Percentiles rank a stretch among this genome's conserved stretches.
phyloP scores from a whole-genome alignment of 768 basidiomycete genomes.

The Pleurotus tuber-regium region DNA sequence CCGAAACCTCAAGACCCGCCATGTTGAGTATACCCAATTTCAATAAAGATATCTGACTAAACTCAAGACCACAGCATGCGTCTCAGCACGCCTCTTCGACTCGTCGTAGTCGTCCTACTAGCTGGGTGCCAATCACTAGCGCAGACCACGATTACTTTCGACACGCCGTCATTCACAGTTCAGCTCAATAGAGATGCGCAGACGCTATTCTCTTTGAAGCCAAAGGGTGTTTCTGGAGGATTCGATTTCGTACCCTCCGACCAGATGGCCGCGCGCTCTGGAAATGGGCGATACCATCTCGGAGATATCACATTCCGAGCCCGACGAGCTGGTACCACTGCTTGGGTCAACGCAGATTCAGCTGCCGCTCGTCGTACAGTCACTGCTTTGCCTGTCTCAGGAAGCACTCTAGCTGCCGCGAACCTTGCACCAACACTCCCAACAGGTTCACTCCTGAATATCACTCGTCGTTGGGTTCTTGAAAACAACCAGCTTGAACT shows the following conservation, averaged over 20 bases:
- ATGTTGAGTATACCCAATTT: neutral
- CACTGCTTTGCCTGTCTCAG: conserved; percentile 34
- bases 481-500: conserved; percentile 40
- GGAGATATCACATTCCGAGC: conserved; percentile 56
- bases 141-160: conserved; percentile 25
- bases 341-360: conserved; percentile 47
- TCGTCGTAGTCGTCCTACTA: neutral
- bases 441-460: conserved; percentile 39
- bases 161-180: conserved; percentile 40
- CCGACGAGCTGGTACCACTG: conserved; percentile 39
- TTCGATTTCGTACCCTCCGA: conserved; percentile 55
- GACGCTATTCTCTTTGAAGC: conserved; percentile 49
- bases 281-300: conserved; percentile 50
- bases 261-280: conserved; percentile 44
- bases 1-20: neutral
- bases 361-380: conserved; percentile 39
- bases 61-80: neutral
- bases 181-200: conserved; percentile 56
- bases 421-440: conserved; percentile 49
- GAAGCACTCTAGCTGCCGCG: conserved; percentile 45
- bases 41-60: neutral
- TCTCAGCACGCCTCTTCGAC: neutral
- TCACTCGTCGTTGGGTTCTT: conserved; percentile 52
- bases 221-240: conserved; percentile 27
- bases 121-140: neutral